phyloP scores from a whole-genome alignment of 1,284 basidiomycete genomes.

The Tremellales sp. region DNA sequence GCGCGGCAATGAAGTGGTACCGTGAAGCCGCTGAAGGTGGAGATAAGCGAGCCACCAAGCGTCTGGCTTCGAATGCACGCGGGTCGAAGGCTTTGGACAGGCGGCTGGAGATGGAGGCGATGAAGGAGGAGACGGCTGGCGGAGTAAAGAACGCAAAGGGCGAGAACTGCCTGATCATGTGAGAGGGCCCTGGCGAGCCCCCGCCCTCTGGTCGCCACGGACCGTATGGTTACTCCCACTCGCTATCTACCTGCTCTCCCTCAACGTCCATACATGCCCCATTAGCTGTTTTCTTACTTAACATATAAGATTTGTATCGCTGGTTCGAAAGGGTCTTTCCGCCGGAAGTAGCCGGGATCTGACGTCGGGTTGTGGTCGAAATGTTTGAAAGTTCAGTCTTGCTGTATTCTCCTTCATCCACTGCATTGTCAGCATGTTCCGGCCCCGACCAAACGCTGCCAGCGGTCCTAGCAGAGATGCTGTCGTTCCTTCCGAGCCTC shows the following conservation, averaged over 20 bases:
- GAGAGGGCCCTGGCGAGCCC: conserved; percentile 2
- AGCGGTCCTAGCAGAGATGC: not conserved
- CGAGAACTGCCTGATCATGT: conserved; percentile 77
- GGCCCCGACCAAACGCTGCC: conserved; percentile 1
- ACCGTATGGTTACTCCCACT: too few species aligned
- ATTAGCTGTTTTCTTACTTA: too few species aligned
- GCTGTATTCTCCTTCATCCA: too few species aligned
- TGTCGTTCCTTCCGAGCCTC: too few species aligned
- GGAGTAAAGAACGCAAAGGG: conserved; percentile 53
- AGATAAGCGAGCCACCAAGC: conserved; percentile 86
- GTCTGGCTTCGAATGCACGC: conserved; percentile 54
- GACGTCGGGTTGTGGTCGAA: too few species aligned
- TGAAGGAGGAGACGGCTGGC: conserved; percentile 31
- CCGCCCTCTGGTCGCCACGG: too few species aligned
- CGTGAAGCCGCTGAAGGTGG: conserved; percentile 86
- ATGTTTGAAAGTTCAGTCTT: too few species aligned
- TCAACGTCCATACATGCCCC: too few species aligned
- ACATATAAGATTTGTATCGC: too few species aligned
- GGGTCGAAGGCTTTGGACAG: conserved; percentile 35
- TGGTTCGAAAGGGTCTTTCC: too few species aligned
- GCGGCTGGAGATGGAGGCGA: conserved; percentile 40
- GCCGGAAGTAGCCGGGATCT: too few species aligned
- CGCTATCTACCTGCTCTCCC: too few species aligned
- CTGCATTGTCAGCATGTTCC: conserved; percentile 5
- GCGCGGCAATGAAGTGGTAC: conserved; percentile 76